Evolutionary conservation across 495 filamentous ascomycete genomes (phyloP).

Genomic region (Geoglossum glabrum): DNA sequence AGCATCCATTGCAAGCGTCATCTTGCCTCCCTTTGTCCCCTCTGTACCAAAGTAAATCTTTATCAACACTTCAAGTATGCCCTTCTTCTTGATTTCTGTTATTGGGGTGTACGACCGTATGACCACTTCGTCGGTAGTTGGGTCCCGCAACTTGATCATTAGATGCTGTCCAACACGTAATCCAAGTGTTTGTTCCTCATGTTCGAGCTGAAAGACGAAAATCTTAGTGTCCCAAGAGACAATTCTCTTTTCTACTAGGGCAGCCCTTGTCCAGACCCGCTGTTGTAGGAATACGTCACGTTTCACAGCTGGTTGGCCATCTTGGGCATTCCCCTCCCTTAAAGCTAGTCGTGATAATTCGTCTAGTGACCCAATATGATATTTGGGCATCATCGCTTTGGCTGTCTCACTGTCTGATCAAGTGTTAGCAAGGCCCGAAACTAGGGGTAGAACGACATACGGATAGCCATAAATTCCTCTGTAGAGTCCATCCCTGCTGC

Average conservation of each 20-base stretch:
- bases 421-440: constrained; percentile 5
- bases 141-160: constrained; percentile 63
- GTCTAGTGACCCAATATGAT: constrained; percentile 69
- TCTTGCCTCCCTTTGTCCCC: constrained; percentile 46
- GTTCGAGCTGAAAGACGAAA: constrained; percentile 64
- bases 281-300: constrained; percentile 48
- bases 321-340: constrained; percentile 16
- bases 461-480: constrained; percentile 89
- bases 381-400: constrained; percentile 74
- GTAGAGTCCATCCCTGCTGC: constrained; percentile 72
- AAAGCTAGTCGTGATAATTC: constrained; percentile 34
- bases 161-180: constrained; percentile 81
- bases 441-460: constrained; percentile 30
- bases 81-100: constrained; percentile 37
- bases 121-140: constrained; percentile 44
- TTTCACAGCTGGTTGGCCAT: constrained; percentile 16
- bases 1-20: constrained; percentile 64
- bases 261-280: constrained; percentile 48
- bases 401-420: constrained; percentile 68
- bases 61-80: constrained; percentile 52
- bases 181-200: constrained; percentile 48
- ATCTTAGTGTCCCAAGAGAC: constrained; percentile 69
- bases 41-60: constrained; percentile 64
- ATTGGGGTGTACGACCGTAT: constrained; percentile 84
- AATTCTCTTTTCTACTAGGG: constrained; percentile 39